phyloP scores from a whole-genome alignment of 1,284 basidiomycete species.

The Paramarasmius palmivorus region DNA sequence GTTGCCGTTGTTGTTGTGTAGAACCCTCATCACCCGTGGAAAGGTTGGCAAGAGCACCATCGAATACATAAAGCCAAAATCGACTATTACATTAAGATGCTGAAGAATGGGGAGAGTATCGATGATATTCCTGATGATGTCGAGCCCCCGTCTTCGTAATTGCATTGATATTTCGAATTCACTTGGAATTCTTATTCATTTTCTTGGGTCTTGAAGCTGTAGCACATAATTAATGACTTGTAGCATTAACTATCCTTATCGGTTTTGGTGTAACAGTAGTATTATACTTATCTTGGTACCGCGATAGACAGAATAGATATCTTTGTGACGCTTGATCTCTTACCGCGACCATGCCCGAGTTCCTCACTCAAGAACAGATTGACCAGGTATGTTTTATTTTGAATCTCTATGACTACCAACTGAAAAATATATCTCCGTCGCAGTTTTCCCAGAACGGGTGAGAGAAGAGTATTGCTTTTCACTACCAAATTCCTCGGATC shows the following conservation, averaged over 20 bases:
- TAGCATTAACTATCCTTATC: no score
- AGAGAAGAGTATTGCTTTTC: conserved; percentile 14
- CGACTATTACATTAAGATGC: conserved; percentile 67
- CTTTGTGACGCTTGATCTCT: background rate
- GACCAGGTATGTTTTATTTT: conserved; percentile 41
- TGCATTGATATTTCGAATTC: no score
- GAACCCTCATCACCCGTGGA: conserved; percentile 87
- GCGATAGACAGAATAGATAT: background rate
- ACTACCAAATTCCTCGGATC: background rate
- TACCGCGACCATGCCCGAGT: conserved; percentile 27
- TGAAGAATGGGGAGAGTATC: conserved; percentile 59
- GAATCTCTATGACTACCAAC: background rate
- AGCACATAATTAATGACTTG: no score
- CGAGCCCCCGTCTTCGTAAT: conserved; percentile 1
- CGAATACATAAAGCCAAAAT: conserved; percentile 83
- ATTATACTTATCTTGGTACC: background rate
- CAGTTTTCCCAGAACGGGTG: conserved; percentile 56
- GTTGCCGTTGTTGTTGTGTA: conserved; percentile 29
- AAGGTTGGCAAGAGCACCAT: conserved; percentile 87
- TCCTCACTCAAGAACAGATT: conserved; percentile 51
- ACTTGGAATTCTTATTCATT: no score
- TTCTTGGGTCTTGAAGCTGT: no score
- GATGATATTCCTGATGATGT: conserved; percentile 23
- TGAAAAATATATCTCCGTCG: background rate
- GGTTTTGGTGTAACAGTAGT: no score